Evolutionary conservation across 192 early-diverging fungal genomes (phyloP), one percentile per base, ranked within the genome.

Genomic region (Coemansia sp.): DNA sequence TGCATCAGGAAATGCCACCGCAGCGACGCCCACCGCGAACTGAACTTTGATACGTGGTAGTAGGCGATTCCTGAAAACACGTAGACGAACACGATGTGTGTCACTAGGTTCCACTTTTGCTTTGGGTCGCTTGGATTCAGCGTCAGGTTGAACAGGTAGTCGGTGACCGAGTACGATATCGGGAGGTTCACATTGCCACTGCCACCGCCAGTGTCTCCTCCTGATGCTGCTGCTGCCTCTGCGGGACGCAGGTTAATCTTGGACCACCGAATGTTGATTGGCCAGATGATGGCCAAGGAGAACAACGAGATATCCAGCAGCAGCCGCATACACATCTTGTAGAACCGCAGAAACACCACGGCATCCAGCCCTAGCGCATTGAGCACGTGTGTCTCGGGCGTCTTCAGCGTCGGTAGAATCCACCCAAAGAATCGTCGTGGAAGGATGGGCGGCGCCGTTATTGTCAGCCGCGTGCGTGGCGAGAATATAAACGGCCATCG

Each of bases 1-100:
- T 77, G 78, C 71, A 80, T 74, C 49, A 85, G 70, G 61, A 81
- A 85, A 47, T 85, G 83, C 83, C 83, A 85, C 23, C 83, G 83
- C 59, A 85, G 65, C 15, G 83, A 80, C 15, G 78, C 72, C 74
- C 75, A 85, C 9, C 75, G 75, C 11, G 76, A 85, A 56, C 75
- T 75, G 72, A 81, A 85, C 61, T 72, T 70, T 5, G 75, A 69
- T 4, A 85, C 68, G 49, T 81, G 78, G 71, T 81, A 85, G 75
- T 81, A 85, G 10, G 79, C 83, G 26, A 85, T 63, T 0, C 69
- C 68, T 9, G 83, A 81, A 57, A 85, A 85, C 47, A 81, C 52
- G 49, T 85, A 81, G 7, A 64, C 78, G 50, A 85, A 85, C 23
- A 81, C 69, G 5, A 85, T 77, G 38, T 85, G 83, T 19, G 72